Evolutionary conservation across 495 filamentous ascomycete genomes (phyloP).

Genomic region (Sphaerosporella brunnea): DNA sequence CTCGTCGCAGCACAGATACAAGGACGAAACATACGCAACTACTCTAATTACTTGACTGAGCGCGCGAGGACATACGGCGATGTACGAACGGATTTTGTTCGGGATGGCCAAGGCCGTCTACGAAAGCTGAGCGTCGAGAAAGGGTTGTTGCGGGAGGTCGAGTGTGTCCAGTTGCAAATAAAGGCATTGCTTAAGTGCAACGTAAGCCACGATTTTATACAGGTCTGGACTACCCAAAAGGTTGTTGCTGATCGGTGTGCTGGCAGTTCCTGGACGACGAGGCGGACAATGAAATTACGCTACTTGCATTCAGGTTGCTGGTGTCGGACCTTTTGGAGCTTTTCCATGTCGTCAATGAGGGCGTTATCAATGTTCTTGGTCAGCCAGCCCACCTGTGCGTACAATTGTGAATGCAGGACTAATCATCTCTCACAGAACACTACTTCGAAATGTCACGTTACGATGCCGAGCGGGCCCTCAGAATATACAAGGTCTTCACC

Average conservation of each 20-base stretch:
- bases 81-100: constrained; percentile 77
- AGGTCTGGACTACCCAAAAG: not conserved
- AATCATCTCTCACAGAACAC: constrained; percentile 44
- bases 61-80: constrained; percentile 66
- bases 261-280: constrained; percentile 72
- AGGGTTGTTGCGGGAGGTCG: constrained; percentile 79
- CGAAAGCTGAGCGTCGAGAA: constrained; percentile 83
- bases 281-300: constrained; percentile 89
- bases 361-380: constrained; percentile 94
- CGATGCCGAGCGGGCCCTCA: constrained; percentile 80
- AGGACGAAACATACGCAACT: constrained; percentile 83
- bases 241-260: not conserved
- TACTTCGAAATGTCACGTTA: constrained; percentile 96
- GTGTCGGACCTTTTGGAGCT: constrained; percentile 78
- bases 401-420: constrained; percentile 5
- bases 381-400: constrained; percentile 17
- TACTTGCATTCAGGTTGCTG: constrained; percentile 85
- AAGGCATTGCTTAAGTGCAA: constrained; percentile 73
- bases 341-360: constrained; percentile 93
- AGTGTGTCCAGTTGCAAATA: constrained; percentile 79
- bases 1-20: constrained; percentile 61
- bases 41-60: constrained; percentile 69
- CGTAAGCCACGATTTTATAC: constrained; percentile 36
- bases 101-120: constrained; percentile 61
- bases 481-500: constrained; percentile 85